These are phyloP conservation scores for Phytophthora hybrid DNA, from an alignment of 352 stramenopile species.

Conservation along the genomic window DNA sequence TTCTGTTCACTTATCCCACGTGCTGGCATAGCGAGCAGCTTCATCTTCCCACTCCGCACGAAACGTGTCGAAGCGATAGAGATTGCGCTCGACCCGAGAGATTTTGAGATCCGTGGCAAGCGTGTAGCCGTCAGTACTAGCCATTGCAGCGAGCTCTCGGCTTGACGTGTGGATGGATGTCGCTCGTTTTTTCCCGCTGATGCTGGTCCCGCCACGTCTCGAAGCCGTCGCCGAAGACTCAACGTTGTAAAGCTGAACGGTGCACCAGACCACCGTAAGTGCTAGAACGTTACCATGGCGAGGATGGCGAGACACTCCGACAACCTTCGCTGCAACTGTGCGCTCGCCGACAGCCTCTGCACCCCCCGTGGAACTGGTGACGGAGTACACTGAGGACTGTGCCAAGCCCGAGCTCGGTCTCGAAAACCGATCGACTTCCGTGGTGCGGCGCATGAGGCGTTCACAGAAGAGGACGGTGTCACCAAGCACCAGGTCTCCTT, in stretches of 20 bases:
- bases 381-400: constrained; percentile 61
- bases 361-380: constrained; percentile 42
- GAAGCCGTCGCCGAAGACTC: constrained; percentile 26
- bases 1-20: constrained; percentile 53
- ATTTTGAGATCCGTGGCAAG: constrained; percentile 74
- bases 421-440: constrained; percentile 40
- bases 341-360: constrained; percentile 67
- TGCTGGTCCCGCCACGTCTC: constrained; percentile 31
- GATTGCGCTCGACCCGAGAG: constrained; percentile 57
- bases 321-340: constrained; percentile 77
- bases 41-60: constrained; percentile 79
- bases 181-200: constrained; percentile 37
- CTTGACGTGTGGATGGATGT: constrained; percentile 34
- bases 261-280: constrained; percentile 82
- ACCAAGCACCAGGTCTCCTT: constrained; percentile 85
- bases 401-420: constrained; percentile 20
- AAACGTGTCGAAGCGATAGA: constrained; percentile 86
- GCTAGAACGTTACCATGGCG: constrained; percentile 63
- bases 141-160: constrained; percentile 40
- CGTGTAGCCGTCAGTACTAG: constrained; percentile 31
- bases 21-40: constrained; percentile 59
- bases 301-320: constrained; percentile 51
- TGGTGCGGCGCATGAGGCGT: constrained; percentile 72
- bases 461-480: constrained; percentile 94
- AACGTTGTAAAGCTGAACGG: constrained; percentile 78